These are phyloP conservation scores for Nannochloris sp. DNA, from an alignment of 139 green algal genomes.

Conservation along the genomic window DNA sequence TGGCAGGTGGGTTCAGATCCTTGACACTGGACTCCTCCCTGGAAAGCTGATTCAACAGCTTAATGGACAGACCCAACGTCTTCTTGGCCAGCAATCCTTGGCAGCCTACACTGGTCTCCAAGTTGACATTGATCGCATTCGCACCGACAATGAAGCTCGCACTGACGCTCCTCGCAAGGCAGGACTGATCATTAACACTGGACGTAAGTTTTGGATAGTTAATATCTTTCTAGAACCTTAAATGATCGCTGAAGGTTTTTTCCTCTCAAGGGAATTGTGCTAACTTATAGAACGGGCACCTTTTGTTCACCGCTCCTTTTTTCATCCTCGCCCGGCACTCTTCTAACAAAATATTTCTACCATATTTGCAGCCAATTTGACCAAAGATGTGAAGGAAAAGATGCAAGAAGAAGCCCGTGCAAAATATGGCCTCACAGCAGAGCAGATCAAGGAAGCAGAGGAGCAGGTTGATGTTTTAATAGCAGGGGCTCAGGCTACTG, in stretches of 20 bases:
- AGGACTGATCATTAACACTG: slow-evolving; percentile 77
- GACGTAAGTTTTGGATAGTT: slow-evolving; percentile 37
- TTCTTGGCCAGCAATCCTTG: slow-evolving; percentile 83
- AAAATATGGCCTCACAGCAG: slow-evolving; percentile 49
- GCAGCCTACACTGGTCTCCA: slow-evolving; percentile 44
- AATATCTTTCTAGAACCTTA: background rate
- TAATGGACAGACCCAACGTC: slow-evolving; percentile 77
- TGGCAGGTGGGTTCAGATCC: slow-evolving; percentile 77
- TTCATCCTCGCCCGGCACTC: background rate
- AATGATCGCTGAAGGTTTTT: background rate
- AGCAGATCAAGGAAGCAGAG: slow-evolving; percentile 47
- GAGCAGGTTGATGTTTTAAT: slow-evolving; percentile 37
- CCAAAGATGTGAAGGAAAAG: slow-evolving; percentile 52
- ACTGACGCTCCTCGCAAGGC: slow-evolving; percentile 57
- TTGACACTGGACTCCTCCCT: slow-evolving; percentile 70
- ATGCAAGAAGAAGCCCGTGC: slow-evolving; percentile 44
- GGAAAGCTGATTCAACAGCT: slow-evolving; percentile 88
- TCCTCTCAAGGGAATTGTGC: no score
- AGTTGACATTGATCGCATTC: slow-evolving; percentile 71
- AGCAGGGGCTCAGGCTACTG: no score
- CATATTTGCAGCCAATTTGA: slow-evolving; percentile 54
- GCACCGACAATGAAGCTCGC: slow-evolving; percentile 60
- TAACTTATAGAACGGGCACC: no score
- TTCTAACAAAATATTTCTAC: no score
- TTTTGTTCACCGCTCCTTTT: background rate